Evolutionary conservation across 805 yeast species (phyloP), one percentile per base, ranked within the genome.

Genomic region (Middelhovenomyces tepae): DNA sequence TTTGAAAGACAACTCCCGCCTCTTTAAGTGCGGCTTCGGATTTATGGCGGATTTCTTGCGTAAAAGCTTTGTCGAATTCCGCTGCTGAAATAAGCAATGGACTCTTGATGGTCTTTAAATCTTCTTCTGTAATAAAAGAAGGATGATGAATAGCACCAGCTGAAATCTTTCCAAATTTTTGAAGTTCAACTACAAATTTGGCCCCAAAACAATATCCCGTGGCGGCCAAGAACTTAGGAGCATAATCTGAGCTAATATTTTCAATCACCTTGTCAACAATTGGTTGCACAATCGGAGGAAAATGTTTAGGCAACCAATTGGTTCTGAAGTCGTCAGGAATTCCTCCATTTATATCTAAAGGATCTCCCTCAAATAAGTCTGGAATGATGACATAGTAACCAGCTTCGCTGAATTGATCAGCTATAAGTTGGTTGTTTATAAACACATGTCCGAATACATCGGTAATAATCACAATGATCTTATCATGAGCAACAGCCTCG

Each of bases 161-260:
- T 7, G 43, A 30, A 22, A 71, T 67, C 24, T 34, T 36, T 25
- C 38, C 44, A 33, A 36, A 37, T 15, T 55, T 65, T 5, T 65
- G 53, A 37, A 75, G 69, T 39, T 68, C 73, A 37, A 80, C 46
- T 21, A 71, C 74, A 45, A 63, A 75, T 56, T 76, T 80, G 25
- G 84, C 94, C 53, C 95, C 95, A 43, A 65, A 85, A 60, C 95
- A 85, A 62, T 84, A 75, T 16, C 95, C 95, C 37, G 78, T 59
- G 14, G 73, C 71, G 27, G 69, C 75, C 15, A 78, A 39, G 43
- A 64, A 72, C 33, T 61, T 53, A 11, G 73, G 71, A 5, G 64
- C 60, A 35, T 56, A 53, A 36, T 67, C 69, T 17, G 51, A 46
- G 39, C 60, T 69, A 36, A 79, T 55, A 6, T 48, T 50, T 2